phyloP scores from a whole-genome alignment of 2,329 filamentous ascomycete species.

The Atkinsonella hypoxylon region DNA sequence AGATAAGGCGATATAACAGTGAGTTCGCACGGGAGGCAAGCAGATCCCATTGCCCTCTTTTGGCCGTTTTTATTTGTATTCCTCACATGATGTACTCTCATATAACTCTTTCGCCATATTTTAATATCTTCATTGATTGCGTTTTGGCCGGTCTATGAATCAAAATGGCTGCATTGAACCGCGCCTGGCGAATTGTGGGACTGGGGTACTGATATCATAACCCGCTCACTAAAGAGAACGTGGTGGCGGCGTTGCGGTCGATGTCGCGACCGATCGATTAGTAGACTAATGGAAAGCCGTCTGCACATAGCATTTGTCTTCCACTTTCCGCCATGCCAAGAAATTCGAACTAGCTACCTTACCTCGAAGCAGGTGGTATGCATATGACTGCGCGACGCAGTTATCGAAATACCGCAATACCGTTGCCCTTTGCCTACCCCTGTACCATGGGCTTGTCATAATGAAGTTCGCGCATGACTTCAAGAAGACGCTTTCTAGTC shows the following conservation, averaged over 20 bases:
- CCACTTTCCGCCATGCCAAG: not conserved
- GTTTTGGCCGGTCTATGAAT: too few relatives aligned
- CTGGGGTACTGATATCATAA: not conserved
- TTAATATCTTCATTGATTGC: too few relatives aligned
- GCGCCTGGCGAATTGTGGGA: not conserved
- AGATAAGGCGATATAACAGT: too few relatives aligned
- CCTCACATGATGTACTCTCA: too few relatives aligned
- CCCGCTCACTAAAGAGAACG: too few relatives aligned
- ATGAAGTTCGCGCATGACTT: conserved; percentile 89
- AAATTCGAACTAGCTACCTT: too few relatives aligned
- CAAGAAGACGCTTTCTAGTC: conserved; percentile 53
- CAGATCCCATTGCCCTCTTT: too few relatives aligned
- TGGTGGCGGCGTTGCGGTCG: not conserved
- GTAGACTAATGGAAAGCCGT: not conserved
- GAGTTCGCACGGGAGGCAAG: too few relatives aligned
- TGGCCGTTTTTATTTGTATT: too few relatives aligned
- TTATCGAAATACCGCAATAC: not conserved
- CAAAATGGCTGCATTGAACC: too few relatives aligned
- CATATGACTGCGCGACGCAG: not conserved
- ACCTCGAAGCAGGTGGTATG: not conserved
- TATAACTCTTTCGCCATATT: too few relatives aligned
- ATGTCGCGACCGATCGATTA: not conserved
- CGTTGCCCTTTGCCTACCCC: not conserved
- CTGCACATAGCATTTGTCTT: too few relatives aligned
- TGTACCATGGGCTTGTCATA: conserved; percentile 4